Evolutionary conservation across 768 basidiomycete genomes (phyloP), one percentile per base, ranked within the genome.

Genomic region (Psilocybe tampanensis): DNA sequence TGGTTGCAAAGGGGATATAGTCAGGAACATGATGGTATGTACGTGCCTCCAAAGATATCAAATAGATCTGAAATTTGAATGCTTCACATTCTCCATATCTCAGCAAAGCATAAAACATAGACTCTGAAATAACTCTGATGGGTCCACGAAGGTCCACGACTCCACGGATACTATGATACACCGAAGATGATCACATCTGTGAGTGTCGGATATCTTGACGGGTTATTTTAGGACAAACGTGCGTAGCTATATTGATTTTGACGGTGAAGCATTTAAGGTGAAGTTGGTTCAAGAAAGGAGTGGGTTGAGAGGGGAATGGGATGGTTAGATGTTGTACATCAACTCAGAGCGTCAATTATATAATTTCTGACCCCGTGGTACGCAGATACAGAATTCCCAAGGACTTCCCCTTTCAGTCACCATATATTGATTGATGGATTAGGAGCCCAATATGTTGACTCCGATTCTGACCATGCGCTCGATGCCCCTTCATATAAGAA

Each of bases 141-240:
- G 29, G 29, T 29, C 29, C 29, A n/a, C n/a, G n/a, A n/a, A n/a
- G n/a, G n/a, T n/a, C n/a, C n/a, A n/a, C n/a, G n/a, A n/a, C n/a
- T n/a, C n/a, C n/a, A 29, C 29, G 29, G 29, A 29, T 29, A 9
- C 29, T 29, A 29, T 29, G 29, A 29, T 29, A 9, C 9, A 29
- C 29, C 29, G 29, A 29, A 29, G 29, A 9, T 9, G 5, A 29
- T 29, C 29, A 29, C 5, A 5, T 29, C 29, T 5, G 29, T 29
- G 29, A 29, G 29, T 9, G 29, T 29, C 34, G 39, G 48, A 39
- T 50, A 43, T 11, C 8, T 21, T 26, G 34, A 21, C 6, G 24
- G 32, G 44, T 24, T 52, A 52, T 58, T 52, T 58, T 41, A 42
- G 56, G 56, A 58, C 56, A 58, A 58, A 58, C 56, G 58, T 59